Evolutionary conservation across 129 eudicot genomes (phyloP).

Genomic region (Pittosporum tobira): DNA sequence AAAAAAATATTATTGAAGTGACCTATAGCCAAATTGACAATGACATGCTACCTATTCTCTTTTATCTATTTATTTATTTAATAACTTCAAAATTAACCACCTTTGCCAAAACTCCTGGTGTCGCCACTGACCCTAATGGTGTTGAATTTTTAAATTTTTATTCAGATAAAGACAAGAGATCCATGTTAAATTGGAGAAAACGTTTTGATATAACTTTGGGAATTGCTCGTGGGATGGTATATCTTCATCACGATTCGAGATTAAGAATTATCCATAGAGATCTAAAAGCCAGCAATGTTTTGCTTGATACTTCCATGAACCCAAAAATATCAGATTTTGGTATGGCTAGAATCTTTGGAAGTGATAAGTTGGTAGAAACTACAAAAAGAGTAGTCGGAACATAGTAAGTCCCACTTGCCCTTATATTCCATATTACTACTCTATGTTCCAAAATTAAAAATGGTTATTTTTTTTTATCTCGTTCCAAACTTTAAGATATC

Average conservation of each 20-base stretch:
- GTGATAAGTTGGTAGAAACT: neutral
- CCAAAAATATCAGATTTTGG: conserved; percentile 12
- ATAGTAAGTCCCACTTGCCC: neutral
- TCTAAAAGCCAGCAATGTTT: conserved; percentile 10
- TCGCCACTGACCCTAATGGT: too few species aligned
- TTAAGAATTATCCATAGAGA: conserved; percentile 9
- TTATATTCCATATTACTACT: too few species aligned
- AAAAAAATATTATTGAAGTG: too few species aligned
- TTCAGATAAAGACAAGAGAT: neutral
- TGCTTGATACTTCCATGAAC: neutral
- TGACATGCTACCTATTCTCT: too few species aligned
- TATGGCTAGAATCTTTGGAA: conserved; percentile 11
- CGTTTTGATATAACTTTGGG: conserved; percentile 1
- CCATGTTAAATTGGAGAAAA: conserved; percentile 1
- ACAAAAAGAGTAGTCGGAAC: conserved; percentile 10
- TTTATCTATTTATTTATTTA: too few species aligned
- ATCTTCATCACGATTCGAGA: conserved; percentile 10
- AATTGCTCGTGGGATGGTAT: conserved; percentile 4
- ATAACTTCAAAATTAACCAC: too few species aligned
- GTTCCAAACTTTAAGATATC: too few species aligned
- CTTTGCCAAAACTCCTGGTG: too few species aligned
- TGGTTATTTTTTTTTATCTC: too few species aligned
- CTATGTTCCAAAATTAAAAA: too few species aligned
- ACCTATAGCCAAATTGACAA: too few species aligned
- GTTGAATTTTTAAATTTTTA: neutral